Conservation (phyloP, 164 flowering plant genomes). For the Vitis rupestris region DNA sequence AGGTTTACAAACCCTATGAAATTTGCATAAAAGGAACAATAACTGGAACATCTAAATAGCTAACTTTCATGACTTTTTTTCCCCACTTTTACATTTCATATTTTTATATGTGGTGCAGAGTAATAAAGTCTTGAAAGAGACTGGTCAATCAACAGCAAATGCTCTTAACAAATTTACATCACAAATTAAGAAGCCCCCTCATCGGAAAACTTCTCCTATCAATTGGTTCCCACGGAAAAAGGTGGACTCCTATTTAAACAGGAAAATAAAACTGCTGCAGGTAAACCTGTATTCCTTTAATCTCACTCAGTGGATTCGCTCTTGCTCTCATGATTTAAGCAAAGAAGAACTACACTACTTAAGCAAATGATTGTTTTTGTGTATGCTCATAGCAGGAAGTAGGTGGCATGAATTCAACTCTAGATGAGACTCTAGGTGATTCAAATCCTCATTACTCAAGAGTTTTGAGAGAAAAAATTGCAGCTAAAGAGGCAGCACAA, state of each 20-base stretch:
- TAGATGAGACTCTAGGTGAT: constrained; percentile 85
- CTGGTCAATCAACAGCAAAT: constrained; percentile 38
- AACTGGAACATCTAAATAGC: neutral
- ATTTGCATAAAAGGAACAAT: neutral
- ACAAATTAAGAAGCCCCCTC: constrained; percentile 74
- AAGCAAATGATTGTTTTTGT: neutral
- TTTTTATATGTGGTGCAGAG: constrained; percentile 38
- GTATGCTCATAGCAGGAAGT: constrained; percentile 54
- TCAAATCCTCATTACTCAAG: constrained; percentile 84
- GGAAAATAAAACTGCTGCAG: constrained; percentile 84
- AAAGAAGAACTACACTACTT: neutral
- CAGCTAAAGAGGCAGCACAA: constrained; percentile 78
- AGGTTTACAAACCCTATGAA: no score
- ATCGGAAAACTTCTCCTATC: constrained; percentile 69
- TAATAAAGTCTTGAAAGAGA: constrained; percentile 38
- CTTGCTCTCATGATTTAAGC: neutral
- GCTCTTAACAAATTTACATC: constrained; percentile 61
- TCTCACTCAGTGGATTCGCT: no score
- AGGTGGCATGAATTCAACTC: constrained; percentile 85
- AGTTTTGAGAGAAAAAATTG: constrained; percentile 84
- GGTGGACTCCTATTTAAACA: constrained; percentile 75
- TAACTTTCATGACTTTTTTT: neutral
- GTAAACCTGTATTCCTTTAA: constrained; percentile 26
- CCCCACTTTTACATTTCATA: neutral
- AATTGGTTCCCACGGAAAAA: constrained; percentile 92